Evolutionary conservation across 1,284 basidiomycete species (phyloP).

Genomic region (Xerocomus nothofagi): DNA sequence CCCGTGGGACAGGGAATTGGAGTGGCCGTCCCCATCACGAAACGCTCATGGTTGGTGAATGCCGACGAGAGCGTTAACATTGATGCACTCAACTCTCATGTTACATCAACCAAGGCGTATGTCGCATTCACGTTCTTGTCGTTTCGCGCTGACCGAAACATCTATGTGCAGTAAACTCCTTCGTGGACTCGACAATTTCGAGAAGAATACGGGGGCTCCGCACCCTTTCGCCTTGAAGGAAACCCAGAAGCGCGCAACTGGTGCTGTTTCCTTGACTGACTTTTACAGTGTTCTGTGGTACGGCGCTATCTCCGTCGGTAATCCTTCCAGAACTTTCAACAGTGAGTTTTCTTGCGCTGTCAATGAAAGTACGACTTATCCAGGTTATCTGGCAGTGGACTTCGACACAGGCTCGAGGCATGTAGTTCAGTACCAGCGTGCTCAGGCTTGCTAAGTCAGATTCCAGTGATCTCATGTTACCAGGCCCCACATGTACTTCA

Average conservation of each 20-base stretch:
- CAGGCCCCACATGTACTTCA: neutral
- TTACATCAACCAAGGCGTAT: constrained; percentile 12
- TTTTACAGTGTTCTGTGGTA: constrained; percentile 14
- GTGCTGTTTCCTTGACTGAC: constrained; percentile 19
- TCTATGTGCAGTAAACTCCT: constrained; percentile 15
- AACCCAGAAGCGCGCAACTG: neutral
- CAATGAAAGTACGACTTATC: neutral
- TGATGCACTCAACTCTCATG: constrained; percentile 15
- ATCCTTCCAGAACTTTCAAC: constrained; percentile 12
- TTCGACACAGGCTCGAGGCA: constrained; percentile 26
- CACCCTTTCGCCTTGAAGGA: constrained; percentile 9
- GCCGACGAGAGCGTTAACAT: constrained; percentile 10
- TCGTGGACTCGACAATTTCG: constrained; percentile 13
- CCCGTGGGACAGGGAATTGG: neutral
- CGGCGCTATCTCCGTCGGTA: constrained; percentile 22
- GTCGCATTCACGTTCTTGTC: neutral
- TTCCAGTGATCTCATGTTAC: constrained; percentile 11
- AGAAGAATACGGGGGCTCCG: constrained; percentile 14
- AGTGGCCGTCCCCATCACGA: constrained; percentile 16
- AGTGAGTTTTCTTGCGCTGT: constrained; percentile 7
- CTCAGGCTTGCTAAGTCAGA: neutral
- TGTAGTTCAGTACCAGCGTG: neutral
- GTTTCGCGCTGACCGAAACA: neutral
- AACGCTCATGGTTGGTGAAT: constrained; percentile 13
- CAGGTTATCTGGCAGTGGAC: constrained; percentile 12